Base-by-base conservation (phyloP, 257 asterid species). In the Paulownia fortunei region DNA sequence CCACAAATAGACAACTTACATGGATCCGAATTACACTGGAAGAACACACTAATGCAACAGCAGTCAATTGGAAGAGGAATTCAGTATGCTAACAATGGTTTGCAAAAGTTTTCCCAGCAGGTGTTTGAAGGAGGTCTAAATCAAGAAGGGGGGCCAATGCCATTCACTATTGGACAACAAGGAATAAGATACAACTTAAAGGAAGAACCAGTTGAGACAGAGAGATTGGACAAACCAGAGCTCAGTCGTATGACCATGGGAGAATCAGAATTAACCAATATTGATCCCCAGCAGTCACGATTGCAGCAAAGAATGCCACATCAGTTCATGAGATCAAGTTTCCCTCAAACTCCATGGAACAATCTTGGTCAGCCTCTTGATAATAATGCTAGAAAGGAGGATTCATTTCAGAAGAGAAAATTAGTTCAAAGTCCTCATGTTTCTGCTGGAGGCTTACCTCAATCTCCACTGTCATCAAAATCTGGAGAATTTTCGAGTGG, bases 401-500 rank as follows among this genome's bases (percentile, higher is more conserved):
- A 93, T 30, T 56, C 85, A 13, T 86, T 83, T 81, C 97, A 88
- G 83, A 95, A 90, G 88, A 86, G 97, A 85, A 96, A 92, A 84
- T 37, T 86, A 42, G 97, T 80, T 74, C 98, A 90, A 74, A 93
- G 98, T 85, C 98, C 99, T 79, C 97, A 87, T 79, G 89, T 89
- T 62, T 96, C 99, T 80, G 87, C 91, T 72, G 96, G 96, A 70
- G 99, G 96, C 34, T 87, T 96, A 55, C 97, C 99, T 73, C 98
- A 92, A 77, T 93, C 99, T 85, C 99, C 99, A n/a, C 82, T 94
- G 84, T 92, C 98, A 2, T 94, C 99, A 37, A 94, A 88, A 81
- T 92, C 99, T 39, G 98, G 97, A 61, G 99, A 94, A 85, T 87
- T 94, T 83, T 94, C 98, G 21, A 91, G 96, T 78, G 97, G 98